These are phyloP conservation scores for Xylaria acuta DNA, from an alignment of 495 filamentous ascomycete genomes.

Conservation along the genomic window DNA sequence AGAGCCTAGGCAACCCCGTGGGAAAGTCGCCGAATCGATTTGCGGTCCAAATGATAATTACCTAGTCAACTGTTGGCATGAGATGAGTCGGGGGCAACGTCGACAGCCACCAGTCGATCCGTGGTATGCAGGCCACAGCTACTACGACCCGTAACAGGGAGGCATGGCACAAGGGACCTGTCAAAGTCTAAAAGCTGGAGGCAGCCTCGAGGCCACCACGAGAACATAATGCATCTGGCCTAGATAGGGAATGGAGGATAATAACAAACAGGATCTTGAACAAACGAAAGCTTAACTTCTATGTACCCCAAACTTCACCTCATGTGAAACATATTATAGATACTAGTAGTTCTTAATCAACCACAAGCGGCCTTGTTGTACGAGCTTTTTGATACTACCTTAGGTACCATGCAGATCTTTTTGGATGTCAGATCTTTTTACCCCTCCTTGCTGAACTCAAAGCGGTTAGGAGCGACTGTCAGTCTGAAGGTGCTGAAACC, in stretches of 20 bases:
- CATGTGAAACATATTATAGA: background rate
- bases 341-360: background rate
- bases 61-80: background rate
- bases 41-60: background rate
- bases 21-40: background rate
- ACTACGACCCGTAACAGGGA: background rate
- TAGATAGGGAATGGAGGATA: background rate
- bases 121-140: background rate
- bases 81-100: background rate
- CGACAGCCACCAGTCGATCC: constrained; percentile 4
- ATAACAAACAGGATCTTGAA: background rate
- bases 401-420: background rate
- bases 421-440: background rate
- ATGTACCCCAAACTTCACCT: background rate
- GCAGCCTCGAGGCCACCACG: background rate
- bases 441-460: background rate
- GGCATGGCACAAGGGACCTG: background rate
- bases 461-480: background rate
- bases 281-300: background rate
- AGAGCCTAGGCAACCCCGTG: background rate
- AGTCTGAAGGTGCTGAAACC: constrained; percentile 15
- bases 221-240: too few species aligned
- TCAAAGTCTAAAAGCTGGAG: constrained; percentile 1
- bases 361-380: background rate
- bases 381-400: background rate